Evolutionary conservation across 768 basidiomycete species (phyloP), one percentile per base, ranked within the genome.

Genomic region (Suillus tomentosus): DNA sequence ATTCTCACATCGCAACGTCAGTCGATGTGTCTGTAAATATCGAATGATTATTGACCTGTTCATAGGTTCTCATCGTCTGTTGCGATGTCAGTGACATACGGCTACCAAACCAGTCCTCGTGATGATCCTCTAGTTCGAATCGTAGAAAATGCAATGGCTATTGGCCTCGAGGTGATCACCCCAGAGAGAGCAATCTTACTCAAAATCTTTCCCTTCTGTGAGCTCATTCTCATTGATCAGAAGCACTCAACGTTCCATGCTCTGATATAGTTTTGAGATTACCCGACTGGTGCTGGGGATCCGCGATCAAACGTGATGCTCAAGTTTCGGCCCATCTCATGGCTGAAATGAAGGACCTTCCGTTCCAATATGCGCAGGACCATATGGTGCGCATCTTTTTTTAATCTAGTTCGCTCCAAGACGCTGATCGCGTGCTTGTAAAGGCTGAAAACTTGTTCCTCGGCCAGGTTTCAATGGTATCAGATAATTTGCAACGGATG

Each of bases 1-100:
- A 68, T 2, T 59, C 63, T 34, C 77, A 79, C 45, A 48, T 62
- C 8, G 34, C 51, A 22, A 48, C 63, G 63, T 64, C 8, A 61
- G 63, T 27, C 5, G 15, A 61, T 17, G 19, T 8, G 27, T 53
- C 19, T 57, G 61, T 74, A 15, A 22, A 51, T 9, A 19, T 53
- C 10, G 15, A 34, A 9, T 5, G 9, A 31, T 34, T 11, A 40
- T 57, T 40, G 10, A 57, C 5, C n/a, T 45, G 64, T 72, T 56
- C 72, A 39, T 31, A 64, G 63, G 7, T 61, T 64, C 11, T 5
- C 64, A 5, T 48, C 51, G 11, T 51, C 64, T 2, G 40, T 37
- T 31, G 34, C 8, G 11, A 62, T 64, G 64, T 62, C 50, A 19
- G n/a, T 19, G 3, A 5, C 47, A 15, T 64, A 64, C 36, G 64